A percentile compares a stretch with the other conserved stretches of the same genome.
Conservation (phyloP, 2,329 filamentous ascomycete genomes). For the Teratosphaeria nubilosa region DNA sequence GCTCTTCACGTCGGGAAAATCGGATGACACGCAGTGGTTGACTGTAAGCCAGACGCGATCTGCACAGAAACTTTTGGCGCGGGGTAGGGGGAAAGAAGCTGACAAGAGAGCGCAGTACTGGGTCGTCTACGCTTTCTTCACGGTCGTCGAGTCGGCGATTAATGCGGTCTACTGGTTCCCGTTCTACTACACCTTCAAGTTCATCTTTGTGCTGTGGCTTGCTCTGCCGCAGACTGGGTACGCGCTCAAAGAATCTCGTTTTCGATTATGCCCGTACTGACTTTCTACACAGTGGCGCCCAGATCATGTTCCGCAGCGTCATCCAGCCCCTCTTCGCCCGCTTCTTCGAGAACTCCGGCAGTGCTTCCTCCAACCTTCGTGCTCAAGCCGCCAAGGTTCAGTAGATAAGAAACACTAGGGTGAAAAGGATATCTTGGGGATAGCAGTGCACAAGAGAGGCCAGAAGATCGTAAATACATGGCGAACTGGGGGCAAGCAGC, state of each 20-base stretch:
- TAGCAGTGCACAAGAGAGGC: too few relatives aligned
- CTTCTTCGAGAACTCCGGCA: constrained; percentile 66
- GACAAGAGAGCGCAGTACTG: constrained; percentile 51
- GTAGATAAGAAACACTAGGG: background rate
- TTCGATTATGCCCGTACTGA: background rate
- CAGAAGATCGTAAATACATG: too few relatives aligned
- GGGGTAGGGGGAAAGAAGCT: background rate
- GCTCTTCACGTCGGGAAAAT: constrained; percentile 60
- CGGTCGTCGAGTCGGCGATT: constrained; percentile 70
- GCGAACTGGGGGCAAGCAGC: too few relatives aligned
- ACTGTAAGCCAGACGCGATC: constrained; percentile 33
- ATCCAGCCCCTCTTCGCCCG: constrained; percentile 82
- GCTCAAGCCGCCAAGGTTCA: constrained; percentile 68
- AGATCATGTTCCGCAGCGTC: constrained; percentile 94
- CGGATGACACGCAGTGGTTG: constrained; percentile 74
- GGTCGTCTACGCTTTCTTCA: constrained; percentile 77
- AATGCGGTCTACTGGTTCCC: constrained; percentile 88
- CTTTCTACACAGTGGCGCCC: constrained; percentile 61
- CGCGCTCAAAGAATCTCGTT: constrained; percentile 27
- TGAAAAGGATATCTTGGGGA: background rate
- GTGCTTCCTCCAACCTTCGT: constrained; percentile 77
- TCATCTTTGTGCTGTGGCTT: constrained; percentile 94
- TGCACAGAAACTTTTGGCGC: background rate
- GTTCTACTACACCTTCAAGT: constrained; percentile 99
- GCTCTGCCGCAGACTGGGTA: constrained; percentile 89